phyloP scores from a whole-genome alignment of 2,329 filamentous ascomycete genomes.

The Penicillium capsulatum region DNA sequence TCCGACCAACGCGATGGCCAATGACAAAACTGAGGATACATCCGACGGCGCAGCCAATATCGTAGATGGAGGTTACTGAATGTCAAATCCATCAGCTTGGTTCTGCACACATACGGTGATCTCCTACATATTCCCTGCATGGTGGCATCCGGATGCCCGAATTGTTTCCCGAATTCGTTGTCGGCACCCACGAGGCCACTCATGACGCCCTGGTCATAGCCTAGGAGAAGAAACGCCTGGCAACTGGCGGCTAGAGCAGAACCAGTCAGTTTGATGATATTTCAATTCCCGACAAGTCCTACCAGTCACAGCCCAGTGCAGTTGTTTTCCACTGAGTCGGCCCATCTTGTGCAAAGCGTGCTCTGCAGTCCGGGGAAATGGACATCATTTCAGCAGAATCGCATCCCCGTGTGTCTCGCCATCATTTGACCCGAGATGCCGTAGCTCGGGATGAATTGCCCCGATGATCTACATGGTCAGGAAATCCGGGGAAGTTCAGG shows the following conservation, averaged over 20 bases:
- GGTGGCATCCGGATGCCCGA: conserved; percentile 34
- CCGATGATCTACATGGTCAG: no score
- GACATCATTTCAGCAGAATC: no score
- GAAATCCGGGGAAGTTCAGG: background rate
- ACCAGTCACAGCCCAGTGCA: conserved; percentile 23
- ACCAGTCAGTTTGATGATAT: no score
- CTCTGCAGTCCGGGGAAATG: no score
- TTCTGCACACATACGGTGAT: no score
- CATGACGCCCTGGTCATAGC: conserved; percentile 39
- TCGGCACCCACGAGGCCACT: conserved; percentile 47
- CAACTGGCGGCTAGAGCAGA: conserved; percentile 17
- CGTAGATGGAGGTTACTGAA: conserved; percentile 21
- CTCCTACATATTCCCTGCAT: conserved; percentile 34
- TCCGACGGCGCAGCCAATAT: conserved; percentile 33
- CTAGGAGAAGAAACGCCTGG: conserved; percentile 21
- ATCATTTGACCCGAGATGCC: no score
- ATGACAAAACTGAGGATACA: conserved; percentile 34
- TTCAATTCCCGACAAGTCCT: background rate
- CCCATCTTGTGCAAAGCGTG: no score
- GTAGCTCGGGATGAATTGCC: no score
- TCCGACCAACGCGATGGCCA: conserved; percentile 43
- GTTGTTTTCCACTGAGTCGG: conserved; percentile 9
- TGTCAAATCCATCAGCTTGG: no score
- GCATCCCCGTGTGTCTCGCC: no score
- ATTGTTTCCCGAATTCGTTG: conserved; percentile 39